These are phyloP conservation scores for Coemansia sp. DNA, from an alignment of 192 early-diverging fungal genomes.

Conservation along the genomic window DNA sequence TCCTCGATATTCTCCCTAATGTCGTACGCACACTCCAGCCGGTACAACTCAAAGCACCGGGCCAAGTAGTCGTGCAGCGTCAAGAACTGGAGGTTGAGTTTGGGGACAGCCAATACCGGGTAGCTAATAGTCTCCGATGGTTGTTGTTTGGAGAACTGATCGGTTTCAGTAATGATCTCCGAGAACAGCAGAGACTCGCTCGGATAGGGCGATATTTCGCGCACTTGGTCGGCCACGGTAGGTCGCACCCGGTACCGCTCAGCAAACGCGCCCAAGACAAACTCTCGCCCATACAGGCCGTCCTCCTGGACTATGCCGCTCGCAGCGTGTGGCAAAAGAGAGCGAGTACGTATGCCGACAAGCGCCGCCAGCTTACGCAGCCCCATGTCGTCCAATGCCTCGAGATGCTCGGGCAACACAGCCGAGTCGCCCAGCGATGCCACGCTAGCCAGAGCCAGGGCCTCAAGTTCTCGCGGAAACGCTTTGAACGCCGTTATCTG, in stretches of 20 bases:
- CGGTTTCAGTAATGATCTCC: conserved; percentile 67
- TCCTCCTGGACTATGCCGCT: conserved; percentile 7
- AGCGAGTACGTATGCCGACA: conserved; percentile 66
- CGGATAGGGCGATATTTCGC: conserved; percentile 26
- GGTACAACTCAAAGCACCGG: conserved; percentile 82
- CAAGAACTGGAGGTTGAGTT: conserved; percentile 92
- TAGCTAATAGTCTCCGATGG: conserved; percentile 3
- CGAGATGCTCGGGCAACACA: conserved; percentile 60
- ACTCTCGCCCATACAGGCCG: conserved; percentile 35
- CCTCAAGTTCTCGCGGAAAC: conserved; percentile 67
- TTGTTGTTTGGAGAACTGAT: conserved; percentile 58
- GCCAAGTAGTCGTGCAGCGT: conserved; percentile 89
- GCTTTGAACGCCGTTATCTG: conserved; percentile 76
- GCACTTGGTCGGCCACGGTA: conserved; percentile 17
- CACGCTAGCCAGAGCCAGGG: conserved; percentile 74
- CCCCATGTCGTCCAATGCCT: conserved; percentile 43
- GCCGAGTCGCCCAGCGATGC: conserved; percentile 59
- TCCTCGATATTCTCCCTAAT: conserved; percentile 91
- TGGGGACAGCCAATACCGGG: conserved; percentile 63
- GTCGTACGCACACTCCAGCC: conserved; percentile 78
- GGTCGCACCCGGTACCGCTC: conserved; percentile 19
- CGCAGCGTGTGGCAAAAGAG: conserved; percentile 12
- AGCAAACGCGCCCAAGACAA: conserved; percentile 58
- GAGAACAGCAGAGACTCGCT: conserved; percentile 68
- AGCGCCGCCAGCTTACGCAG: conserved; percentile 61